phyloP scores from a whole-genome alignment of 306 rosid species.

The Notholithocarpus densiflorus region DNA sequence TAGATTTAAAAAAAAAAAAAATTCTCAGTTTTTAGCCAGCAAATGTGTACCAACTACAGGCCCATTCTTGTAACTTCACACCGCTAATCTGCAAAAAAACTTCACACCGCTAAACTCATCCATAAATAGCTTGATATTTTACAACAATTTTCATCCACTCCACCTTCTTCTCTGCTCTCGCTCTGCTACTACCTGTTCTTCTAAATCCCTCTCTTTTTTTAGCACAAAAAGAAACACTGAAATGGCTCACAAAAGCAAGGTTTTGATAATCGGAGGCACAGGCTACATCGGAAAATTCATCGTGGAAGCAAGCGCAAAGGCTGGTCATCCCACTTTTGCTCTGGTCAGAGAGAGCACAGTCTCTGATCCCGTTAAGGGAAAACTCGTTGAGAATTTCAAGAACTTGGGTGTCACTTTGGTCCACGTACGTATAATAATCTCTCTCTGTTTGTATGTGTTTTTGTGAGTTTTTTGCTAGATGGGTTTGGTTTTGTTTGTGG shows the following conservation, averaged over 20 bases:
- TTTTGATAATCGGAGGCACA: constrained; percentile 71
- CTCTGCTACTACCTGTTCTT: not conserved
- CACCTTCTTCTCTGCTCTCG: not conserved
- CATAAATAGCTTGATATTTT: not conserved
- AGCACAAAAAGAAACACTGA: not conserved
- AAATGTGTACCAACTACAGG: not conserved
- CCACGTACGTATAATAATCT: constrained; percentile 12
- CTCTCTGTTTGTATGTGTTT: not conserved
- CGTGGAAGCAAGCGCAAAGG: constrained; percentile 58
- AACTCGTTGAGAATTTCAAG: constrained; percentile 48
- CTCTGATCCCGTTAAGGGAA: constrained; percentile 44
- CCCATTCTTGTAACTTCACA: not conserved
- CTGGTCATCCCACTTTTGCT: constrained; percentile 59
- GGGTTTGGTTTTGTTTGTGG: not conserved
- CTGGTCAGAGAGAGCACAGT: constrained; percentile 49
- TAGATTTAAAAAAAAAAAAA: no score
- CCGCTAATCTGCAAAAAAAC: no score
- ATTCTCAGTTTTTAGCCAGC: no score
- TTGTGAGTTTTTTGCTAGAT: not conserved
- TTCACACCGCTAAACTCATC: fast-evolving
- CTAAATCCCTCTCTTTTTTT: no score
- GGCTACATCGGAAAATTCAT: constrained; percentile 70
- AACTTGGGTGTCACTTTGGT: constrained; percentile 43
- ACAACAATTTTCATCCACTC: no score
- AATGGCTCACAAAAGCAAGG: constrained; percentile 46